These are phyloP conservation scores for Xylariaceae sp. DNA, from an alignment of 2,329 filamentous ascomycete species.

Conservation along the genomic window DNA sequence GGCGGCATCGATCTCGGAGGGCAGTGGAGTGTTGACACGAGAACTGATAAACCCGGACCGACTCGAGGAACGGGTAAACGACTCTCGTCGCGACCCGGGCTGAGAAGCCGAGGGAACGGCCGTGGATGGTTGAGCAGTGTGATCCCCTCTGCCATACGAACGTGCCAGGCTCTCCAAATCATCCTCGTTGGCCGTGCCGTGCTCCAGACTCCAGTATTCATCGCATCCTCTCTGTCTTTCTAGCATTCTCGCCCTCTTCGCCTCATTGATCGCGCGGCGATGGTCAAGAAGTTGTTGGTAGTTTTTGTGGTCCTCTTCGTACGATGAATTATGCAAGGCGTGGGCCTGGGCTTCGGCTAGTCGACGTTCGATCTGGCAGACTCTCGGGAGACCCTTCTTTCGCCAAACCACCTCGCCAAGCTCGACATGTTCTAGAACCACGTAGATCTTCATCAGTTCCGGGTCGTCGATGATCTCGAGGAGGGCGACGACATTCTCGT, in stretches of 20 bases:
- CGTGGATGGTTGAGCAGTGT: constrained; percentile 16
- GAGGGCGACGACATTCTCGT: constrained; percentile 92
- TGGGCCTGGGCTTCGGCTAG: constrained; percentile 69
- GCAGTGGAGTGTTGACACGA: constrained; percentile 28
- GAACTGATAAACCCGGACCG: constrained; percentile 42
- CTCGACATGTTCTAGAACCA: constrained; percentile 92
- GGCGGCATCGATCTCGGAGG: constrained; percentile 31
- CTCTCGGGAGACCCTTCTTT: constrained; percentile 76
- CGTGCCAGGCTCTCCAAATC: constrained; percentile 35
- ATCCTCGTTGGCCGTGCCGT: constrained; percentile 57
- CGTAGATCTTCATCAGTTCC: constrained; percentile 94
- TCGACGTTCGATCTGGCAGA: constrained; percentile 75
- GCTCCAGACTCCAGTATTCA: constrained; percentile 79
- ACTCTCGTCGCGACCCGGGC: constrained; percentile 34
- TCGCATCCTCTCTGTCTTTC: constrained; percentile 47
- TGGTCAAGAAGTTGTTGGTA: constrained; percentile 55
- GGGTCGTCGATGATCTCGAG: constrained; percentile 98
- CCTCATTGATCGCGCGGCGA: constrained; percentile 51
- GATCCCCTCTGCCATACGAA: constrained; percentile 20
- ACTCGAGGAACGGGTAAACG: constrained; percentile 42
- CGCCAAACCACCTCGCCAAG: constrained; percentile 93
- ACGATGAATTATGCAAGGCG: constrained; percentile 52
- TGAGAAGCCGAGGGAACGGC: constrained; percentile 20
- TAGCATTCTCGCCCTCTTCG: constrained; percentile 51
- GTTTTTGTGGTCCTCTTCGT: constrained; percentile 48